Evolutionary conservation across 2,329 filamentous ascomycete species (phyloP).

Genomic region (Cryphonectria parasitica): DNA sequence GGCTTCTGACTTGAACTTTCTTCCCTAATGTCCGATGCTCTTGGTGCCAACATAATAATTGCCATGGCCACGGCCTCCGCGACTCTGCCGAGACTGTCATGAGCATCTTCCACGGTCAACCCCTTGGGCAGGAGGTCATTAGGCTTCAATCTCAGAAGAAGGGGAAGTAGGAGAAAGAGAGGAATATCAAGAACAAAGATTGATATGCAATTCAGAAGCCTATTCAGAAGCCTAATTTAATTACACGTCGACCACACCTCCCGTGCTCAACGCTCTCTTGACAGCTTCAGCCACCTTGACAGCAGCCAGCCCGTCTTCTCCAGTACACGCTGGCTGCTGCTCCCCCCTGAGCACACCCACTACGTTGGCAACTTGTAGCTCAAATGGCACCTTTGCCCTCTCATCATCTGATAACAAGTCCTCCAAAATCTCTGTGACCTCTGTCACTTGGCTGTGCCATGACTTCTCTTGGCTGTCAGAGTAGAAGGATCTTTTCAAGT

Average conservation of each 20-base stretch:
- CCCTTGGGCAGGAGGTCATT: slow-evolving; percentile 12
- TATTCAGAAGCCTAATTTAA: not conserved
- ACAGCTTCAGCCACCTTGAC: slow-evolving; percentile 24
- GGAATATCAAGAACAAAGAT: not conserved
- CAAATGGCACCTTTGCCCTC: slow-evolving; percentile 20
- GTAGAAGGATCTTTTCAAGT: slow-evolving; percentile 27
- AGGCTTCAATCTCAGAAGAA: no score
- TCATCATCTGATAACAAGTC: slow-evolving; percentile 20
- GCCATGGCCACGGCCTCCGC: slow-evolving; percentile 64
- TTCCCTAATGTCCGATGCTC: slow-evolving; percentile 49
- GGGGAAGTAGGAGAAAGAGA: no score
- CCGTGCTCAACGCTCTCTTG: slow-evolving; percentile 17
- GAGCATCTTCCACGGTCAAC: slow-evolving; percentile 2
- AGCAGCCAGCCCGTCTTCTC: slow-evolving; percentile 23
- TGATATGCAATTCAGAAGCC: not conserved
- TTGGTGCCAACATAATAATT: slow-evolving; percentile 41
- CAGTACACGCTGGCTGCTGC: slow-evolving; percentile 19
- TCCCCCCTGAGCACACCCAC: slow-evolving; percentile 12
- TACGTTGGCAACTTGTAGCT: slow-evolving; percentile 22
- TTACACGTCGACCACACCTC: slow-evolving; percentile 16
- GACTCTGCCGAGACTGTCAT: slow-evolving; percentile 46
- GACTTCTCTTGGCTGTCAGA: slow-evolving; percentile 3
- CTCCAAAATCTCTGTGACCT: slow-evolving; percentile 14
- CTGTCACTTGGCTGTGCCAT: slow-evolving; percentile 14
- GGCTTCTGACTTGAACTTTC: slow-evolving; percentile 39